phyloP scores from a whole-genome alignment of 441 rosid species.

The Eugenia klotzschiana region DNA sequence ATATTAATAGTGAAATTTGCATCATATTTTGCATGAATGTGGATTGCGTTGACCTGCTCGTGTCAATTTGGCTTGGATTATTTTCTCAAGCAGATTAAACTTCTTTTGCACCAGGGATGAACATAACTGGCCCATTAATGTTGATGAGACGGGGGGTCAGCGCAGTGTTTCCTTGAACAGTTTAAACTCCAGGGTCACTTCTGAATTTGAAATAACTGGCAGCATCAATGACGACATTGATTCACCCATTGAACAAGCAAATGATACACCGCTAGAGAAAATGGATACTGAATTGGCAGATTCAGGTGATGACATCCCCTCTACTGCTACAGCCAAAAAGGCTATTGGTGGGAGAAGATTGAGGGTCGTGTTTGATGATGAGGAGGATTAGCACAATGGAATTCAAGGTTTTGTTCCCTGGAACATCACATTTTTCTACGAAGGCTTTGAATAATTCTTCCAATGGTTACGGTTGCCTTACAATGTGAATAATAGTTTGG shows the following conservation, averaged over 20 bases:
- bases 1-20: not conserved
- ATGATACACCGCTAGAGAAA: slow-evolving; percentile 11
- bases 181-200: slow-evolving; percentile 6
- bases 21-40: not conserved
- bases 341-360: slow-evolving; percentile 40
- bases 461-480: not conserved
- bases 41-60: not conserved
- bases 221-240: slow-evolving; percentile 4
- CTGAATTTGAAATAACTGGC: slow-evolving; percentile 17
- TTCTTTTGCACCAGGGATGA: slow-evolving; percentile 9
- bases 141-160: not conserved
- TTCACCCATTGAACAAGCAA: slow-evolving; percentile 12
- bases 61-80: not conserved
- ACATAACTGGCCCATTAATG: slow-evolving; percentile 1
- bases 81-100: not conserved
- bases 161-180: slow-evolving; percentile 9
- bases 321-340: slow-evolving; percentile 8
- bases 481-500: not conserved
- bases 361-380: slow-evolving; percentile 42
- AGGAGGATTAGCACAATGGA: slow-evolving; percentile 44
- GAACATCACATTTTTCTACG: not conserved
- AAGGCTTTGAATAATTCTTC: not conserved
- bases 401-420: not conserved
- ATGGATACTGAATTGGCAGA: slow-evolving; percentile 38
- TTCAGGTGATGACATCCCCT: slow-evolving; percentile 18